Percentiles rank a stretch among this genome's conserved stretches.
Conservation (phyloP, 306 rosid species). For the Pterocarpus santalinus region DNA sequence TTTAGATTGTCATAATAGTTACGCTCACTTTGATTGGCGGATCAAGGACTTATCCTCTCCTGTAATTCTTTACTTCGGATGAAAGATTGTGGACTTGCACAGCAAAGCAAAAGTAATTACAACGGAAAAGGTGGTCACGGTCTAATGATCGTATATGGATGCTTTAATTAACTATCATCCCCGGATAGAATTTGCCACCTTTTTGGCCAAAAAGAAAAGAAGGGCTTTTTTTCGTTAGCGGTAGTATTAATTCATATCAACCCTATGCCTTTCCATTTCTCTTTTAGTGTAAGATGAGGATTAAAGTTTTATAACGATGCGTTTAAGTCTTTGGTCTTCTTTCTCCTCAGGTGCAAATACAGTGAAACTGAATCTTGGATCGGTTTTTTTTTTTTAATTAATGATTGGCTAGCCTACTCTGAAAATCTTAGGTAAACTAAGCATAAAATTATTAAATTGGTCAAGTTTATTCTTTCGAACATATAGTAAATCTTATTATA, state of each 20-base stretch:
- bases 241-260: no score
- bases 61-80: not conserved
- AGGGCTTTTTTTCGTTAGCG: not conserved
- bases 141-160: constrained; percentile 20
- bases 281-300: not conserved
- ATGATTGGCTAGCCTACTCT: no score
- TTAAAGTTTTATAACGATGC: not conserved
- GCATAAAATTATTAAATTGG: no score
- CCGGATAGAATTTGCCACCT: constrained; percentile 22
- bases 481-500: not conserved
- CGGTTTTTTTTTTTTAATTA: no score
- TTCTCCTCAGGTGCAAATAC: no score
- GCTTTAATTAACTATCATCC: not conserved
- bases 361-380: no score
- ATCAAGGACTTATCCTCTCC: not conserved
- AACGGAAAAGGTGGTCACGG: constrained; percentile 27
- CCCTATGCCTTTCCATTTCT: no score
- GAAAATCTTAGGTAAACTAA: no score
- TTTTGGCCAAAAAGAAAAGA: not conserved
- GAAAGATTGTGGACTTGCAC: constrained; percentile 16
- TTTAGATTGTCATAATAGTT: not conserved
- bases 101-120: constrained; percentile 12
- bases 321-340: no score
- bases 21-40: not conserved
- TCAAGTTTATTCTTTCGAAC: no score